phyloP scores from a whole-genome alignment of 2,329 filamentous ascomycete species.

The Trichoderma semiorbis region DNA sequence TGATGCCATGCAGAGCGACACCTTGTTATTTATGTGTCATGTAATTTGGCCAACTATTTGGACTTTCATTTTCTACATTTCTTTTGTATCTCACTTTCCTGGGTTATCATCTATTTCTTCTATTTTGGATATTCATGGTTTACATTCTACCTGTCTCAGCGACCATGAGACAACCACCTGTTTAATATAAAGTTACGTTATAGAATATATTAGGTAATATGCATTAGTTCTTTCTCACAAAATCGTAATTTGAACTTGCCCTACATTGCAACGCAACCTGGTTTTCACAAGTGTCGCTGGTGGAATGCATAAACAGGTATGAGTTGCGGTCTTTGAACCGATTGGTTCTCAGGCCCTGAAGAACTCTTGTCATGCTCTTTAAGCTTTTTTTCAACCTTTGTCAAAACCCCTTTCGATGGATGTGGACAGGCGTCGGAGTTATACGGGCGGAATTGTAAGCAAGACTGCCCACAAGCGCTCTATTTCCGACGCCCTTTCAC shows the following conservation, averaged over 20 bases:
- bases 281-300: no score
- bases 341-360: not conserved
- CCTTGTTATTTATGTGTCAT: not conserved
- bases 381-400: not conserved
- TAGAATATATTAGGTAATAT: no score
- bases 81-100: not conserved
- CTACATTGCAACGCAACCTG: no score
- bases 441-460: not conserved
- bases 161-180: no score
- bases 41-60: not conserved
- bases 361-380: not conserved
- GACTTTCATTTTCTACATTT: not conserved
- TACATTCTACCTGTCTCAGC: no score
- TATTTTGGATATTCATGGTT: no score
- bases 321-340: rapidly evolving
- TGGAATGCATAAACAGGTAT: not conserved
- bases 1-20: not conserved
- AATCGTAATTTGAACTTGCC: no score
- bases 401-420: not conserved
- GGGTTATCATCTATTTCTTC: no score
- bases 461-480: not conserved
- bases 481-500: not conserved
- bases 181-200: no score
- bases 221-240: no score
- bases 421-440: not conserved